Conservation (phyloP, 176 grass and related monocot genomes). For the Cocos nucifera region DNA sequence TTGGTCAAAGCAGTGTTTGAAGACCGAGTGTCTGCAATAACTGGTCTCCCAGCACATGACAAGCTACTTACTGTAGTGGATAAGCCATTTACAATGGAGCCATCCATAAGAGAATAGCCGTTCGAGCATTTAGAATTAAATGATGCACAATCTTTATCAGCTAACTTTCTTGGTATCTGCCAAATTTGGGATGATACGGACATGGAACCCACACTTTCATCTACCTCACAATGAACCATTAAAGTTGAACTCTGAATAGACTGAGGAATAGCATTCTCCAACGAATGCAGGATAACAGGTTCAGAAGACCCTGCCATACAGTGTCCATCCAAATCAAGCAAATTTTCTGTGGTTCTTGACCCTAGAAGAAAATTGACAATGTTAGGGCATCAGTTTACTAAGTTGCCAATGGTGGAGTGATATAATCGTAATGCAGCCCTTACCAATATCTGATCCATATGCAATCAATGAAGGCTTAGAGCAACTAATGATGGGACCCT, state of each 20-base stretch:
- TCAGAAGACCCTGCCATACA: constrained; percentile 22
- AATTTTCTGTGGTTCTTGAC: constrained; percentile 13
- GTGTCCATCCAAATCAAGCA: constrained; percentile 31
- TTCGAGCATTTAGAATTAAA: constrained; percentile 19
- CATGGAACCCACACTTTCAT: constrained; percentile 17
- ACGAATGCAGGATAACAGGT: constrained; percentile 23
- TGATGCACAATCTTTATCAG: constrained; percentile 4
- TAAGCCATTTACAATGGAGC: constrained; percentile 22
- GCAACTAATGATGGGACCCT: constrained; percentile 30
- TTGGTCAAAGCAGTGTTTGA: constrained; percentile 25
- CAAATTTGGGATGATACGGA: constrained; percentile 16
- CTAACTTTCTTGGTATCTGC: constrained; percentile 1
- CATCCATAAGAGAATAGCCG: constrained; percentile 54
- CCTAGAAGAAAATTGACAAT: constrained; percentile 17
- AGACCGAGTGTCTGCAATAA: constrained; percentile 25
- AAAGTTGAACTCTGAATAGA: constrained; percentile 33
- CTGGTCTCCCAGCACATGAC: constrained; percentile 15
- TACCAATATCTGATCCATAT: constrained; percentile 63
- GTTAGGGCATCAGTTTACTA: constrained; percentile 11
- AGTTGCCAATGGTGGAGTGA: background rate
- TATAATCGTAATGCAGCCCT: background rate
- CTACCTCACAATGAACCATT: constrained; percentile 16
- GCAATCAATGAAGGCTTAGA: constrained; percentile 37
- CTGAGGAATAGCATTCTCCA: constrained; percentile 20
- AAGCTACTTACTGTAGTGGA: constrained; percentile 22